A percentile compares a stretch with the other conserved stretches of the same genome.
Conservation (phyloP, 192 early-diverging fungal species). For the Polychytrium aggregatum region DNA sequence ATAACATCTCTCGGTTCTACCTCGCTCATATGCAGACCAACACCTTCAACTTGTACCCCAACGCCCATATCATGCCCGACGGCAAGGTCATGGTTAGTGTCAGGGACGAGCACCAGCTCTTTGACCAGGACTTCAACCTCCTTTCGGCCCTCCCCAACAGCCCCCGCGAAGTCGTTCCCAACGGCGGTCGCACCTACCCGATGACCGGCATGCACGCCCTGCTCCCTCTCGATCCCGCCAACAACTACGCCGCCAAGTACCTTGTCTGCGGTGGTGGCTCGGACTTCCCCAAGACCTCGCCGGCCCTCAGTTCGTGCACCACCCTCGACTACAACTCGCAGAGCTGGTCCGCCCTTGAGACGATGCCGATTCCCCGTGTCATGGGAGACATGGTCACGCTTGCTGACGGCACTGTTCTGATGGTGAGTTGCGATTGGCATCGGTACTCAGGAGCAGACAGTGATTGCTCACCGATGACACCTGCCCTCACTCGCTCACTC, state of each 20-base stretch:
- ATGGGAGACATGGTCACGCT: conserved; percentile 19
- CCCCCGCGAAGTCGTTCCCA: too few relatives aligned
- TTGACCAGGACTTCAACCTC: conserved; percentile 13
- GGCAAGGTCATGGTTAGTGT: conserved; percentile 2
- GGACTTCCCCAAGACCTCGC: conserved; percentile 2
- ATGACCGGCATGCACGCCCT: conserved; percentile 39
- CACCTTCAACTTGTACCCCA: conserved; percentile 12
- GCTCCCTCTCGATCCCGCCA: conserved; percentile 41
- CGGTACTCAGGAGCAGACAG: too few relatives aligned
- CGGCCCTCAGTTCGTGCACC: not conserved
- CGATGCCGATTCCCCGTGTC: conserved; percentile 13
- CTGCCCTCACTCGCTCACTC: too few relatives aligned
- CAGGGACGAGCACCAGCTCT: not conserved
- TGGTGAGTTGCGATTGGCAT: too few relatives aligned
- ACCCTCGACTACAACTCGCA: too few relatives aligned
- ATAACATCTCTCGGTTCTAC: not conserved
- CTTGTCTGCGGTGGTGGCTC: conserved; percentile 46
- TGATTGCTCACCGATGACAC: too few relatives aligned
- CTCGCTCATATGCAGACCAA: too few relatives aligned
- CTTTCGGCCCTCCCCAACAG: conserved; percentile 35
- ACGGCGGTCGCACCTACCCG: conserved; percentile 35
- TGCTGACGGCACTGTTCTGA: conserved; percentile 43
- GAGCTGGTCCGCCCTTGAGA: conserved; percentile 8
- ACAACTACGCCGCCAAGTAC: conserved; percentile 41
- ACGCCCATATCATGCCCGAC: conserved; percentile 7